These are phyloP conservation scores for Celoporthe dispersa DNA, from an alignment of 2,329 filamentous ascomycete genomes.

Conservation along the genomic window DNA sequence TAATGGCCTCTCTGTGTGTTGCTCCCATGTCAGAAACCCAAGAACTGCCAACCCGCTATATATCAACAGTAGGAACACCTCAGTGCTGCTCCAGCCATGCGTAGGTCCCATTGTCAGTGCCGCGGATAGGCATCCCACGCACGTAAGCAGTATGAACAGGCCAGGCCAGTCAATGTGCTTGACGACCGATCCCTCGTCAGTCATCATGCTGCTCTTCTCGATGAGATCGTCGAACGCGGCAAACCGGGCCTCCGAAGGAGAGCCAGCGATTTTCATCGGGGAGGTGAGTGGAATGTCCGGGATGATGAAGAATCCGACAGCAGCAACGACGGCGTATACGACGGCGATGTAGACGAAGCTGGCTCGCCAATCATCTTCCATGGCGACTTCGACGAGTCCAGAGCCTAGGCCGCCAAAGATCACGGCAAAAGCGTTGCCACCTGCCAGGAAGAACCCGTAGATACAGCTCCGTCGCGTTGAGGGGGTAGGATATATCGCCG, in stretches of 20 bases:
- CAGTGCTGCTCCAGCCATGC: slow-evolving; percentile 40
- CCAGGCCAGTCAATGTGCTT: slow-evolving; percentile 40
- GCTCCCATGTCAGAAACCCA: slow-evolving; percentile 41
- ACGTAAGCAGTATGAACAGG: slow-evolving; percentile 36
- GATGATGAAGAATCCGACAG: slow-evolving; percentile 36
- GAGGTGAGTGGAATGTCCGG: slow-evolving; percentile 33
- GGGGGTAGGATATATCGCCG: slow-evolving; percentile 37
- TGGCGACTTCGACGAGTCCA: slow-evolving; percentile 36
- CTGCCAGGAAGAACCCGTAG: slow-evolving; percentile 41
- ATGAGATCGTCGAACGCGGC: slow-evolving; percentile 27
- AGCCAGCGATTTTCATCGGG: not conserved
- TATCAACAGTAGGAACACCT: slow-evolving; percentile 39
- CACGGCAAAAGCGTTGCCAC: slow-evolving; percentile 37
- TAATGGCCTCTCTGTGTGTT: slow-evolving; percentile 38
- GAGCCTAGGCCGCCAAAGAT: slow-evolving; percentile 41
- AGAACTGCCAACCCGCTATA: slow-evolving; percentile 37
- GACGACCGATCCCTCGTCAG: slow-evolving; percentile 31
- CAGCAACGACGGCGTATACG: slow-evolving; percentile 36
- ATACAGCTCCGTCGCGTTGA: slow-evolving; percentile 40
- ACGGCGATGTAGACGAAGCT: slow-evolving; percentile 39
- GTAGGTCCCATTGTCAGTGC: slow-evolving; percentile 40
- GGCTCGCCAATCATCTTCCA: slow-evolving; percentile 37
- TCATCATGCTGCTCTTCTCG: slow-evolving; percentile 30
- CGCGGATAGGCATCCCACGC: slow-evolving; percentile 38
- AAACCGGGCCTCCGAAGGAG: slow-evolving; percentile 28